Base-by-base conservation (phyloP, 1,139 yeast genomes). In the Sugiyamaella xylanicola region DNA sequence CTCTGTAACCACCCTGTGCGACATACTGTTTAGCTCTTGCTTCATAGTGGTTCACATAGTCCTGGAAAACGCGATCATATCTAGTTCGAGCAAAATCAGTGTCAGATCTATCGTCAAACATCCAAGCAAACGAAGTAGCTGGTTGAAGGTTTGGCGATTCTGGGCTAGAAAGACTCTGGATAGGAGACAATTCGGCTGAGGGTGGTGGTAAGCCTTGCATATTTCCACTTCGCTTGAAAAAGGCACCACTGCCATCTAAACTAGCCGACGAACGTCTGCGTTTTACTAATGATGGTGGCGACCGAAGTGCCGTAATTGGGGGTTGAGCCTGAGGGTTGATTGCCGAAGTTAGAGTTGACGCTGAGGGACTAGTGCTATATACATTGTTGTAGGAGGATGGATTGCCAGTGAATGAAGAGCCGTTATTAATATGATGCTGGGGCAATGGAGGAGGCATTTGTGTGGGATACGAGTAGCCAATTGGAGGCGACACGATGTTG, bases 81-180 rank as follows among this genome's bases (percentile, higher is more conserved):
- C 63, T 45, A 48, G 60, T 16, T 56, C 53, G 25, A 4, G 54
- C 52, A 42, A 51, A 50, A 25, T 54, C 57, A 16, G 64, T 58
- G 21, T 53, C 55, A 37, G 51, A 58, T 2, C 53, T 35, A 48
- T 66, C 68, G 48, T 68, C 69, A 49, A 68, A 68, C 56, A 68
- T 63, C 71, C 71, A 68, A 21, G 51, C 56, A 47, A 59, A 67
- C 1, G 53, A 53, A 32, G 29, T 51, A 16, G 51, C 54, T 5
- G 56, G 46, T 41, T 39, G 52, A 21, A 48, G 45, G 20, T 41
- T 13, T 15, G 52, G 52, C 2, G 52, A 48, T 19, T 48, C 52
- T 13, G 52, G 52, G 29, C 41, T 29, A 21, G 52, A 48, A 16
- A 40, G 17, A 13, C 32, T 15, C 32, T 48, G 52, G n/a, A 48